phyloP scores from a whole-genome alignment of 345 rosid species.

The Populus deltoides region DNA sequence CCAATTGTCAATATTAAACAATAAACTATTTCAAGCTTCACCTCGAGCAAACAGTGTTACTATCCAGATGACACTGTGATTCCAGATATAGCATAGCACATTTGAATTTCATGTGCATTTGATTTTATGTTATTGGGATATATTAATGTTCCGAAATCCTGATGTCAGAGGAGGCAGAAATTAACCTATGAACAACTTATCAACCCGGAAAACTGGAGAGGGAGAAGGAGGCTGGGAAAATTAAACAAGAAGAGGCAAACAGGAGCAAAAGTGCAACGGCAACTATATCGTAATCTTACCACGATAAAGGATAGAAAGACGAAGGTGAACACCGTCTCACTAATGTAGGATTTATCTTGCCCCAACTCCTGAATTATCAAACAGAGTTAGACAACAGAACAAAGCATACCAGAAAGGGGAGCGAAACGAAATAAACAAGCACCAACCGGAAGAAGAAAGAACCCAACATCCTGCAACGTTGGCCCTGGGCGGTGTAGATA shows the following conservation, averaged over 20 bases:
- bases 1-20: background rate
- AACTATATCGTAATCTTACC: constrained; percentile 47
- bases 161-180: background rate
- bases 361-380: constrained; percentile 74
- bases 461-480: constrained; percentile 80
- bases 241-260: background rate
- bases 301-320: constrained; percentile 65
- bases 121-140: background rate
- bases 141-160: background rate
- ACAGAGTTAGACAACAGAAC: constrained; percentile 9
- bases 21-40: background rate
- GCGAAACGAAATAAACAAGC: background rate
- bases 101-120: background rate
- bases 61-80: background rate
- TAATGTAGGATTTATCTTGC: constrained; percentile 83
- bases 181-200: background rate
- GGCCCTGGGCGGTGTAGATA: constrained; percentile 90
- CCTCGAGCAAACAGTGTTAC: background rate
- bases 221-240: background rate
- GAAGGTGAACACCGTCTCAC: constrained; percentile 72
- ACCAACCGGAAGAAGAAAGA: constrained; percentile 84
- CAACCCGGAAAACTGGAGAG: constrained; percentile 1
- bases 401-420: background rate
- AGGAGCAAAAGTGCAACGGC: background rate
- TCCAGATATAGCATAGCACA: background rate